A percentile compares a stretch with the other conserved stretches of the same genome.
phyloP scores from a whole-genome alignment of 352 stramenopile species.

The Aphanomyces invadans region DNA sequence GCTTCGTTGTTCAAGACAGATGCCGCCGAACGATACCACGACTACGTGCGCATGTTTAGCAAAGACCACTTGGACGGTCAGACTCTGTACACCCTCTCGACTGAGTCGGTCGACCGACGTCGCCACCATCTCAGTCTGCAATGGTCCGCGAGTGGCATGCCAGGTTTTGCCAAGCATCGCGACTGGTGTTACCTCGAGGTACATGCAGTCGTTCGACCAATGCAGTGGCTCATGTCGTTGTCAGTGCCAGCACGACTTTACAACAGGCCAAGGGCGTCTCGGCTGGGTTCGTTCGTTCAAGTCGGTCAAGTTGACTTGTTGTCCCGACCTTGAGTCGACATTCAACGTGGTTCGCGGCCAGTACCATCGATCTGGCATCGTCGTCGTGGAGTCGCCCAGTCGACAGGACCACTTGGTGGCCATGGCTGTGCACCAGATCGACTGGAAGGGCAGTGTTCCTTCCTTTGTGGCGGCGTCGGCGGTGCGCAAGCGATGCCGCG shows the following conservation, averaged over 20 bases:
- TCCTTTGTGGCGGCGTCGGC: conserved; percentile 38
- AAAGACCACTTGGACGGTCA: conserved; percentile 47
- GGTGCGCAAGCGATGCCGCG: conserved; percentile 44
- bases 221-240: conserved; percentile 51
- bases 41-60: background rate
- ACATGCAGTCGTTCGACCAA: background rate
- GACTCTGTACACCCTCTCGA: conserved; percentile 52
- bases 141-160: conserved; percentile 40
- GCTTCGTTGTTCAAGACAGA: conserved; percentile 1
- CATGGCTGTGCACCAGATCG: conserved; percentile 52
- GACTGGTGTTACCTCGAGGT: conserved; percentile 9
- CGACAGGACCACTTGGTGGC: conserved; percentile 45
- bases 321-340: conserved; percentile 41
- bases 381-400: conserved; percentile 56
- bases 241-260: conserved; percentile 66
- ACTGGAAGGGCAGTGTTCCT: conserved; percentile 53
- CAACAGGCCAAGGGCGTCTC: conserved; percentile 37
- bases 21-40: background rate
- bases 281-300: conserved; percentile 67
- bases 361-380: conserved; percentile 62
- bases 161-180: background rate
- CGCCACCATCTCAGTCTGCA: conserved; percentile 49
- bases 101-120: conserved; percentile 30
- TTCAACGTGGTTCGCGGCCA: conserved; percentile 49
- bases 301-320: conserved; percentile 57